phyloP scores from a whole-genome alignment of 1,284 basidiomycete species.

The Mycosarcoma mackinlayi region DNA sequence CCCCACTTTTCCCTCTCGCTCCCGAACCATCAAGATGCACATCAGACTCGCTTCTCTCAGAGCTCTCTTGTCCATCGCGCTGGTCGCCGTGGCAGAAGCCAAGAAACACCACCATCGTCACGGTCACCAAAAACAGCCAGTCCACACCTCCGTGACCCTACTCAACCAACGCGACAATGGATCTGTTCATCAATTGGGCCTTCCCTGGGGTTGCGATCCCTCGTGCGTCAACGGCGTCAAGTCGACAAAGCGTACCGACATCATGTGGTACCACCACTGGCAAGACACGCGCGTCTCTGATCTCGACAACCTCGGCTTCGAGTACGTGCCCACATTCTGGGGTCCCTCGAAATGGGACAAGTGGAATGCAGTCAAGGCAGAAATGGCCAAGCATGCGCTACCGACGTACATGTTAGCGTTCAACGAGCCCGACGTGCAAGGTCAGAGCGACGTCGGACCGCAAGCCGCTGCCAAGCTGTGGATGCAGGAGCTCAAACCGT shows the following conservation, averaged over 20 bases:
- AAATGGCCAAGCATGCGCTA: constrained; percentile 21
- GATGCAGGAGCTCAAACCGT: constrained; percentile 61
- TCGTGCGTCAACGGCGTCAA: constrained; percentile 32
- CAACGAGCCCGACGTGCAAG: constrained; percentile 64
- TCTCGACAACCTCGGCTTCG: constrained; percentile 41
- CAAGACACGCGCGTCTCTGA: constrained; percentile 34
- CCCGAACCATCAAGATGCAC: constrained; percentile 4
- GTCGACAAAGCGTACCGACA: constrained; percentile 12
- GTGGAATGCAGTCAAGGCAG: constrained; percentile 54
- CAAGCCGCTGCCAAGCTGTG: constrained; percentile 53
- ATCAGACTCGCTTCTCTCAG: constrained; percentile 8
- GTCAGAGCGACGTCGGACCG: constrained; percentile 54
- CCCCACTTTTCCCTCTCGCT: neutral
- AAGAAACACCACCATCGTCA: constrained; percentile 19
- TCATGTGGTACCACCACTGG: constrained; percentile 61
- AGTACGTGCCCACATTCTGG: constrained; percentile 65
- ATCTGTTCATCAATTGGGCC: constrained; percentile 16
- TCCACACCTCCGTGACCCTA: neutral
- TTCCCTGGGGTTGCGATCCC: constrained; percentile 51
- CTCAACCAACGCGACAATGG: neutral
- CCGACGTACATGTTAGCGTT: constrained; percentile 54
- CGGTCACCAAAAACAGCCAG: constrained; percentile 5
- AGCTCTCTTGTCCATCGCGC: constrained; percentile 20
- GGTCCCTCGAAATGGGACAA: constrained; percentile 48
- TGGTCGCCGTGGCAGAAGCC: constrained; percentile 14